Evolutionary conservation across 495 filamentous ascomycete genomes (phyloP).

Genomic region (Platismatia glauca): DNA sequence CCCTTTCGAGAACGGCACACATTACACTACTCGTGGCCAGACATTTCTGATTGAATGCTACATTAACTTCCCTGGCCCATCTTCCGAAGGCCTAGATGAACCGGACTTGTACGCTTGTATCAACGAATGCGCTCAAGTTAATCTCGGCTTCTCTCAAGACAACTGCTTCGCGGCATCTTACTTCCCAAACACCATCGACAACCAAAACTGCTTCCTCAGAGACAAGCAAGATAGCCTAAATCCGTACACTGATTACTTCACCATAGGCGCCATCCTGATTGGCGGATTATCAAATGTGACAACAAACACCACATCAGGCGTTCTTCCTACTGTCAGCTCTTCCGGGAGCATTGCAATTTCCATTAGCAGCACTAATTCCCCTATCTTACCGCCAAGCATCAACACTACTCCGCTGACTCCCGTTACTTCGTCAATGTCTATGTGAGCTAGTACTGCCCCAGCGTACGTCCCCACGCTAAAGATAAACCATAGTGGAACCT

Average conservation of each 20-base stretch:
- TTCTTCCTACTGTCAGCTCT: neutral
- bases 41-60: constrained; percentile 13
- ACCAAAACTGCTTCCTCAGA: constrained; percentile 12
- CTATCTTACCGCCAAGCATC: neutral
- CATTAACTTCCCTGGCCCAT: constrained; percentile 11
- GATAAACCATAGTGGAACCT: neutral
- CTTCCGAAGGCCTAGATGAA: constrained; percentile 8
- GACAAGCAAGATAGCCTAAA: neutral
- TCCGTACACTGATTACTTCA: neutral
- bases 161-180: constrained; percentile 14
- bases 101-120: constrained; percentile 14
- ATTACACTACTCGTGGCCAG: constrained; percentile 12
- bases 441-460: neutral
- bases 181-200: neutral
- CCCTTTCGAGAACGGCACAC: constrained; percentile 12
- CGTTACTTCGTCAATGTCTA: neutral
- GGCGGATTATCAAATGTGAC: neutral
- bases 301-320: neutral
- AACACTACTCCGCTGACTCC: neutral
- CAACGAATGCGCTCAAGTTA: constrained; percentile 7
- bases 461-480: neutral
- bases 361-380: neutral
- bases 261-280: constrained; percentile 10
- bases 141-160: constrained; percentile 16
- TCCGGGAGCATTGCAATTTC: neutral